These are phyloP conservation scores for Prunus armeniaca DNA, from an alignment of 306 rosid species.

Conservation along the genomic window DNA sequence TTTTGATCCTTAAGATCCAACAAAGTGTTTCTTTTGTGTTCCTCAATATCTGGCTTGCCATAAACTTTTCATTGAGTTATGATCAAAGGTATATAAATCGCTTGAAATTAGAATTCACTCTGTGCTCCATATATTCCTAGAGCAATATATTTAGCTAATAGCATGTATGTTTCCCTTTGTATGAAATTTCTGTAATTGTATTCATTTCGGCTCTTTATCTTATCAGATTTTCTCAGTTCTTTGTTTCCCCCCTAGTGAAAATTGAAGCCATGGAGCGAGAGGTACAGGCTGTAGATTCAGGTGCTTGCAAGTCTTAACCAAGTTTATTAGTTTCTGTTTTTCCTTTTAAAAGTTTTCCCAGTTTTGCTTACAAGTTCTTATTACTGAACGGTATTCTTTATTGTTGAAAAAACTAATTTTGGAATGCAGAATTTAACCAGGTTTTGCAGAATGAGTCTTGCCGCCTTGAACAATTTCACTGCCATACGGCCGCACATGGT, in stretches of 20 bases:
- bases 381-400: conserved; percentile 33
- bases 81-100: not conserved
- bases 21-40: not conserved
- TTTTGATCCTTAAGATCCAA: not conserved
- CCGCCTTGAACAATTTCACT: conserved; percentile 92
- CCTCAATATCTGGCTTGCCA: not conserved
- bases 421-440: conserved; percentile 83
- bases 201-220: conserved; percentile 19
- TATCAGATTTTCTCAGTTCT: conserved; percentile 91
- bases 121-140: not conserved
- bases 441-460: conserved; percentile 77
- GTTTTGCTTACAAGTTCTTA: conserved; percentile 28
- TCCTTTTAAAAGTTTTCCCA: conserved; percentile 4
- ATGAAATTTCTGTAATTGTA: not conserved
- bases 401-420: conserved; percentile 28
- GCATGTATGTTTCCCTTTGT: not conserved
- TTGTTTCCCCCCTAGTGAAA: conserved; percentile 91
- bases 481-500: conserved; percentile 68
- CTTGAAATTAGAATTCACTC: not conserved
- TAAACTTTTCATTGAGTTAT: not conserved
- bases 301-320: conserved; percentile 39
- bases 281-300: conserved; percentile 96
- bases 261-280: conserved; percentile 95
- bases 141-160: not conserved
- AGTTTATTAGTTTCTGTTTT: conserved; percentile 17